Percentiles rank a stretch among this genome's conserved stretches.
Conservation (phyloP, 768 basidiomycete species). For the Collybiopsis confluens region DNA sequence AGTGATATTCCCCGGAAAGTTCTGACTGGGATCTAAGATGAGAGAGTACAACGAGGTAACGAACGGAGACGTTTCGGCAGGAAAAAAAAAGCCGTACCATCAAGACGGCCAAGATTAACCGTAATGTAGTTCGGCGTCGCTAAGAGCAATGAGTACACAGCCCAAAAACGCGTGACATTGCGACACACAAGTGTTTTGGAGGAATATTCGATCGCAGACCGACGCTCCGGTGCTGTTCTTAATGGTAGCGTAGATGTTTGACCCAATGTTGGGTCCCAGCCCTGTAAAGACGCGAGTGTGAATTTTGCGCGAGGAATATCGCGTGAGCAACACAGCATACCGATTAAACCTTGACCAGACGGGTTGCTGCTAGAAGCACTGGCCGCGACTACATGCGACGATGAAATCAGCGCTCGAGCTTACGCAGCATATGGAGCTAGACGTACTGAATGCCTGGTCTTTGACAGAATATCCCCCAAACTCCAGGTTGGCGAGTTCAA, state of each 20-base stretch:
- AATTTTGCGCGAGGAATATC: not conserved
- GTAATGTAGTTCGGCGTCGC: constrained; percentile 58
- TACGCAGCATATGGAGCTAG: constrained; percentile 11
- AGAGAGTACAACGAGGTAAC: not conserved
- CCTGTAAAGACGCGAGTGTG: constrained; percentile 34
- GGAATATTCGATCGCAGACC: constrained; percentile 63
- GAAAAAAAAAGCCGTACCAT: constrained; percentile 22
- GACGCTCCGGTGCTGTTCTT: constrained; percentile 37
- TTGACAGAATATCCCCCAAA: constrained; percentile 40
- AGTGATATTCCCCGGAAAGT: constrained; percentile 57
- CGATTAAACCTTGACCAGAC: constrained; percentile 26
- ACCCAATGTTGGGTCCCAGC: constrained; percentile 60
- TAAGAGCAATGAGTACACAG: too few relatives aligned
- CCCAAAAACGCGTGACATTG: too few relatives aligned
- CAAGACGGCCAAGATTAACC: constrained; percentile 56
- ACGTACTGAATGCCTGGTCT: constrained; percentile 46
- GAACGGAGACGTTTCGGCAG: not conserved
- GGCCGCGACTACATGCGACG: constrained; percentile 33
- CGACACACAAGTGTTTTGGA: constrained; percentile 35
- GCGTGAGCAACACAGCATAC: not conserved
- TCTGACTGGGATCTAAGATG: constrained; percentile 40
- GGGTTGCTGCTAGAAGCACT: constrained; percentile 24
- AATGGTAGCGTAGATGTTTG: constrained; percentile 35
- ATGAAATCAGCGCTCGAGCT: not conserved
- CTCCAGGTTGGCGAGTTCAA: constrained; percentile 38